Evolutionary conservation across 202 grass and related monocot genomes (phyloP).

Genomic region (Eragrostis tef): DNA sequence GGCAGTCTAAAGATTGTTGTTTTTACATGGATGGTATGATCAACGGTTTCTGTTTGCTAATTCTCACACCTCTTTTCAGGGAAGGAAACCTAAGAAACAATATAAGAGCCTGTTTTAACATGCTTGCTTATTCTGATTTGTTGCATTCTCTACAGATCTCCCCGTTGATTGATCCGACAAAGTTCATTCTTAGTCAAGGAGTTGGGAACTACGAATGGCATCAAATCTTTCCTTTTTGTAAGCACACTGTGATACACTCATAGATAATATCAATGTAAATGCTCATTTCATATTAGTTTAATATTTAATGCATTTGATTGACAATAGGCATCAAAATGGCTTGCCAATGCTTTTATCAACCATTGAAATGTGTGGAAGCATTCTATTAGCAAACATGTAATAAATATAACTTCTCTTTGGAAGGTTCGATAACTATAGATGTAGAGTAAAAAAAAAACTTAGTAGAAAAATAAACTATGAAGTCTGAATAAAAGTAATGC

Average conservation of each 20-base stretch:
- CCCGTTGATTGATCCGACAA: constrained; percentile 90
- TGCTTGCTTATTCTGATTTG: constrained; percentile 23
- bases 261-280: constrained; percentile 20
- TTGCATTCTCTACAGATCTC: constrained; percentile 61
- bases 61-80: not conserved
- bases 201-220: constrained; percentile 81
- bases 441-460: constrained; percentile 4
- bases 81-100: not conserved
- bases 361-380: not conserved
- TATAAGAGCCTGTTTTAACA: constrained; percentile 20
- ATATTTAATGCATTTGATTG: constrained; percentile 2
- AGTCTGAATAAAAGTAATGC: not conserved
- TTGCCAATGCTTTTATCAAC: too few relatives aligned
- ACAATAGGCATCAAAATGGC: not conserved
- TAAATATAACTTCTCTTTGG: not conserved
- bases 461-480: not conserved
- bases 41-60: not conserved
- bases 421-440: not conserved
- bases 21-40: constrained; percentile 20
- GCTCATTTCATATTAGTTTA: not conserved
- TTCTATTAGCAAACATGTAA: not conserved
- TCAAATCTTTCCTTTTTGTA: constrained; percentile 90
- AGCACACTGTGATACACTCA: constrained; percentile 43
- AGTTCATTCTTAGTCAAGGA: constrained; percentile 68
- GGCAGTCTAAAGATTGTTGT: not conserved